Evolutionary conservation across 2,329 filamentous ascomycete species (phyloP), one percentile per base, ranked within the genome.

Genomic region (Zymoseptoria passerinii): DNA sequence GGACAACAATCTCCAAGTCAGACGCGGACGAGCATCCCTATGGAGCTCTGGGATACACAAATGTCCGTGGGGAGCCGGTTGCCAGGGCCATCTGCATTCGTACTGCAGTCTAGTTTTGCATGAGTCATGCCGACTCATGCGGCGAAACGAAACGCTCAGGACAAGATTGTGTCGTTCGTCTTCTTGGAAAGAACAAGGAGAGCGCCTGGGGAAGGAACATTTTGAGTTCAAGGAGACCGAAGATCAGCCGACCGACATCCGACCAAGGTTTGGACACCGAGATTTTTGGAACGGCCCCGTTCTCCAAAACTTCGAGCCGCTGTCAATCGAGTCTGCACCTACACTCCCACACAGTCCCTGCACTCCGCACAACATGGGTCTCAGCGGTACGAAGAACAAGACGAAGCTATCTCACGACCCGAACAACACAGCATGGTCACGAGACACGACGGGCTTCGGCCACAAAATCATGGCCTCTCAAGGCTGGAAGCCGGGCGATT

Each of bases 351-450:
- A n/a, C 35, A 6, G 1, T n/a, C 28, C 29, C 27, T 19, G 50
- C 19, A 53, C 27, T 53, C 27, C 44, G 44, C 19, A 28, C 65
- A 72, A 55, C 29, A 90, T 90, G 86, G 86, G 86, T 74, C 82
- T 89, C 71, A 81, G 85, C 63, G 86, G 76, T 52, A 81, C 55
- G 44, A 62, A 60, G 54, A 62, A 58, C n/a, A 48, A 77, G 67
- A 80, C 80, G 52, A 95, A 92, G 76, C 85, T 97, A 70, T 88
- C 87, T 65, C 82, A 88, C 72, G 94, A 99, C 75, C 94, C 94
- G 7, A 96, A 97, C 77, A 99, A 97, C 74, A 96, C 90, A 52
- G 85, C 83, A 80, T 99, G 94, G 94, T 86, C 87, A 58, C 86
- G 87, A 68, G 87, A 92, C 71, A 89, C 87, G 64, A 82, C 82